A percentile compares a stretch with the other conserved stretches of the same genome.
Conservation (phyloP, 306 rosid species). For the Quercus gilva region DNA sequence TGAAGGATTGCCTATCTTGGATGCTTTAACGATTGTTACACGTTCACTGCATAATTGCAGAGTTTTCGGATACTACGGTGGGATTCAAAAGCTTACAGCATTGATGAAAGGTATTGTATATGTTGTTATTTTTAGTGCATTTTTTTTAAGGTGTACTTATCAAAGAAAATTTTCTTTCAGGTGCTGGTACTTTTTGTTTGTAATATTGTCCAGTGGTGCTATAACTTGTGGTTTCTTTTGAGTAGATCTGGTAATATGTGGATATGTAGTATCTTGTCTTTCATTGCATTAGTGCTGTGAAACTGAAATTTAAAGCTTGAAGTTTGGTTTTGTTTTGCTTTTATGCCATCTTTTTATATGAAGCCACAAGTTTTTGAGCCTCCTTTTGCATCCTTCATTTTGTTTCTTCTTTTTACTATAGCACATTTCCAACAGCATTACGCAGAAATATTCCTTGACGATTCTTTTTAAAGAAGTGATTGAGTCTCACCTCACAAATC, state of each 20-base stretch:
- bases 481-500: not conserved
- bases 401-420: not conserved
- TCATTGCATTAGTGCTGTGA: not conserved
- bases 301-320: not conserved
- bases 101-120: slow-evolving; percentile 79
- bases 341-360: not conserved
- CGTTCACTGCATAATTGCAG: slow-evolving; percentile 89
- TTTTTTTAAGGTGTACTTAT: not conserved
- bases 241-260: not conserved
- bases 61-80: slow-evolving; percentile 88
- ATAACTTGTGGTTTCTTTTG: not conserved
- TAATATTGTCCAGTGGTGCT: not conserved
- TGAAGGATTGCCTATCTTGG: slow-evolving; percentile 76
- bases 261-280: not conserved
- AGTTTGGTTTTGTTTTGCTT: not conserved
- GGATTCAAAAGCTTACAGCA: slow-evolving; percentile 86
- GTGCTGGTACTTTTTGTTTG: not conserved
- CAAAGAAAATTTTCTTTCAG: not conserved
- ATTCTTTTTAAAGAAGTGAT: not conserved
- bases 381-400: not conserved
- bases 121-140: not conserved
- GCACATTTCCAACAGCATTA: not conserved
- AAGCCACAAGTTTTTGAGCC: not conserved
- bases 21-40: slow-evolving; percentile 64
- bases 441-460: not conserved